Conservation (phyloP, 2,329 filamentous ascomycete species). For the Clonostachys rosea region DNA sequence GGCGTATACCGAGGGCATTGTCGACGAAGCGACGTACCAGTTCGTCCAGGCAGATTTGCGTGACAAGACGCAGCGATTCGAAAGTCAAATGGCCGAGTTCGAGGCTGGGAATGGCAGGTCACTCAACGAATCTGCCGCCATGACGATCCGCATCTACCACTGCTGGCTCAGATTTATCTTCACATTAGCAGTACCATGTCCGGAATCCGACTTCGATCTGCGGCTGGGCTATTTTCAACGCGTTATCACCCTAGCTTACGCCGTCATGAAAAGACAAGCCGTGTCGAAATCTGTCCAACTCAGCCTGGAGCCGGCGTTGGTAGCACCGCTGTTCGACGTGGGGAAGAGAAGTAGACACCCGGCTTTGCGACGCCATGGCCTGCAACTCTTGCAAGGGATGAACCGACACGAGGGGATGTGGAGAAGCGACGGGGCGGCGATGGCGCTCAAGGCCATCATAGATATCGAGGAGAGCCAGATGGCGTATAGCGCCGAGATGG, state of each 20-base stretch:
- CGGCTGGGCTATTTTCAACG: constrained; percentile 19
- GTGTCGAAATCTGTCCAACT: constrained; percentile 2
- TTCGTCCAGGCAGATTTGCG: background rate
- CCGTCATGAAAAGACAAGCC: background rate
- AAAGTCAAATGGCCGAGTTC: background rate
- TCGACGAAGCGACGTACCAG: background rate
- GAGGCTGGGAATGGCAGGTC: background rate
- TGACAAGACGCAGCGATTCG: background rate
- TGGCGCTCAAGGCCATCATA: constrained; percentile 8
- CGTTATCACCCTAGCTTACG: constrained; percentile 7
- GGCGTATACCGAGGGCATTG: background rate
- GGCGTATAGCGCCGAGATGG: background rate
- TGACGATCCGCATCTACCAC: constrained; percentile 20
- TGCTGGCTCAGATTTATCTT: constrained; percentile 9
- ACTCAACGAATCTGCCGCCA: background rate
- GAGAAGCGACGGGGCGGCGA: constrained; percentile 12
- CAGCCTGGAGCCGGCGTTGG: constrained; percentile 23
- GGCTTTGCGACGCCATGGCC: constrained; percentile 11
- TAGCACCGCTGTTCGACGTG: constrained; percentile 18
- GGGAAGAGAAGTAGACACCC: constrained; percentile 21
- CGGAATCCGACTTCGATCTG: constrained; percentile 9
- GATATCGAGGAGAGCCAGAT: constrained; percentile 7
- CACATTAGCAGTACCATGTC: background rate
- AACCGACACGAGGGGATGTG: constrained; percentile 14
- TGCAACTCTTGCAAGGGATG: constrained; percentile 2